Evolutionary conservation across 495 filamentous ascomycete genomes (phyloP).

Genomic region (Tricharina praecox): DNA sequence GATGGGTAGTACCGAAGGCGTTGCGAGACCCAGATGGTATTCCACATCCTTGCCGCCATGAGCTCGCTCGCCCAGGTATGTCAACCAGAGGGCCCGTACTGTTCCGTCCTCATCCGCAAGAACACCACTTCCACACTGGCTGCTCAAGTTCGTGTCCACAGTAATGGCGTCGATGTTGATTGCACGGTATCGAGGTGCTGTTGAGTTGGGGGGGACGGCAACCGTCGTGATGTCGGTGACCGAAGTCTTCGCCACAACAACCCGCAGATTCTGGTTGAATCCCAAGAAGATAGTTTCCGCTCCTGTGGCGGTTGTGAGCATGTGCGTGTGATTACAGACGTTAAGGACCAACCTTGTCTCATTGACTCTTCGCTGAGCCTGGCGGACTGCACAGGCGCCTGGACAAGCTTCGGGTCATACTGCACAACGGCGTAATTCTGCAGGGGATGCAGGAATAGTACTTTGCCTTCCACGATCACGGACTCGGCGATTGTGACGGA

Average conservation of each 20-base stretch:
- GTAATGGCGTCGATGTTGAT: slow-evolving; percentile 97
- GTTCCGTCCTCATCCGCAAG: slow-evolving; percentile 77
- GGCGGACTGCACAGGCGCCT: slow-evolving; percentile 81
- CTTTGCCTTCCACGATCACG: slow-evolving; percentile 80
- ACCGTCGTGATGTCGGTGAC: slow-evolving; percentile 97
- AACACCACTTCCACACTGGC: slow-evolving; percentile 89
- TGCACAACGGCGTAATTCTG: slow-evolving; percentile 94
- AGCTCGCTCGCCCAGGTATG: slow-evolving; percentile 80
- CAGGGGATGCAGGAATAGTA: slow-evolving; percentile 92
- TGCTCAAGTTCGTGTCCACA: slow-evolving; percentile 77
- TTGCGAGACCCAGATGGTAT: slow-evolving; percentile 87
- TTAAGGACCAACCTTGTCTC: slow-evolving; percentile 56
- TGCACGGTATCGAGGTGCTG: slow-evolving; percentile 82
- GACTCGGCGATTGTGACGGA: slow-evolving; percentile 89
- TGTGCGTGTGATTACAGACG: not conserved
- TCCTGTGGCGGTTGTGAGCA: slow-evolving; percentile 28
- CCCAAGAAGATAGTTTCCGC: slow-evolving; percentile 89
- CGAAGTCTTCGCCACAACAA: slow-evolving; percentile 82
- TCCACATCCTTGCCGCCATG: slow-evolving; percentile 74
- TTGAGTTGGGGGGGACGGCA: slow-evolving; percentile 79
- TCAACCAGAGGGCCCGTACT: slow-evolving; percentile 89
- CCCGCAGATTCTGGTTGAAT: slow-evolving; percentile 86
- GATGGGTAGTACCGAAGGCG: slow-evolving; percentile 72
- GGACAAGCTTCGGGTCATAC: slow-evolving; percentile 82
- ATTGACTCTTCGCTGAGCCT: slow-evolving; percentile 63